Conservation (phyloP, 2,329 filamentous ascomycete genomes). For the Penicillium sclerotigenum region DNA sequence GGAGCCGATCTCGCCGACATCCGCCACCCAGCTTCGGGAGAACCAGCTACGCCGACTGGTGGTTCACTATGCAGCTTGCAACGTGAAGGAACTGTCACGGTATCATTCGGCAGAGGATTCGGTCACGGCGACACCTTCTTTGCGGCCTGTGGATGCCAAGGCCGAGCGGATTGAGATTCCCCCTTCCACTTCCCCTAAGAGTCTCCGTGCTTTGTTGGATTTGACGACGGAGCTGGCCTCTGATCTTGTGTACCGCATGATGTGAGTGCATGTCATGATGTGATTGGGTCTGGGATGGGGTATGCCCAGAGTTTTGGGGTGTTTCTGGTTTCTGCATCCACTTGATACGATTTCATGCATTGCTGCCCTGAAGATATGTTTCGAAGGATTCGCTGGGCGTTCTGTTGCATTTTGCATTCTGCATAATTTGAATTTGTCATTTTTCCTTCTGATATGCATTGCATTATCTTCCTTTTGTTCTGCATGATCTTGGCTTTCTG, state of each 20-base stretch:
- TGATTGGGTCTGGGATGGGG: slow-evolving; percentile 4
- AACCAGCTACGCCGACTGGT: slow-evolving; percentile 42
- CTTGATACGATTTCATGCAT: slow-evolving; percentile 13
- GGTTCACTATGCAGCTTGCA: slow-evolving; percentile 42
- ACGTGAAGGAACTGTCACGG: slow-evolving; percentile 37
- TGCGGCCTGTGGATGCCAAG: slow-evolving; percentile 20
- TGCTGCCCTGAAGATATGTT: slow-evolving; percentile 2
- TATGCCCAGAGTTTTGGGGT: neutral
- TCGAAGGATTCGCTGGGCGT: slow-evolving; percentile 2
- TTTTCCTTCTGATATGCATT: slow-evolving; percentile 4
- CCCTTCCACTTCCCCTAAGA: slow-evolving; percentile 22
- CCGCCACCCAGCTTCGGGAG: slow-evolving; percentile 37
- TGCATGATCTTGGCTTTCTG: neutral
- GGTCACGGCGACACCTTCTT: slow-evolving; percentile 20
- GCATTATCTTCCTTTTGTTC: slow-evolving; percentile 12
- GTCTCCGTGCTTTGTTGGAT: slow-evolving; percentile 38
- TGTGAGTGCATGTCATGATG: slow-evolving; percentile 22
- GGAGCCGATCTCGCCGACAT: slow-evolving; percentile 38
- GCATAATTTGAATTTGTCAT: slow-evolving; percentile 15
- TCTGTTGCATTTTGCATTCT: slow-evolving; percentile 11
- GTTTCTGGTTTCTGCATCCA: slow-evolving; percentile 5
- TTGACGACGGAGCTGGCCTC: slow-evolving; percentile 40
- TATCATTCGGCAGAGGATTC: slow-evolving; percentile 33
- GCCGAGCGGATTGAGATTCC: slow-evolving; percentile 12
- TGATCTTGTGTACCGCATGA: slow-evolving; percentile 43